Evolutionary conservation across 1,139 yeast species (phyloP).

Genomic region (Candida pseudoviswanathii): DNA sequence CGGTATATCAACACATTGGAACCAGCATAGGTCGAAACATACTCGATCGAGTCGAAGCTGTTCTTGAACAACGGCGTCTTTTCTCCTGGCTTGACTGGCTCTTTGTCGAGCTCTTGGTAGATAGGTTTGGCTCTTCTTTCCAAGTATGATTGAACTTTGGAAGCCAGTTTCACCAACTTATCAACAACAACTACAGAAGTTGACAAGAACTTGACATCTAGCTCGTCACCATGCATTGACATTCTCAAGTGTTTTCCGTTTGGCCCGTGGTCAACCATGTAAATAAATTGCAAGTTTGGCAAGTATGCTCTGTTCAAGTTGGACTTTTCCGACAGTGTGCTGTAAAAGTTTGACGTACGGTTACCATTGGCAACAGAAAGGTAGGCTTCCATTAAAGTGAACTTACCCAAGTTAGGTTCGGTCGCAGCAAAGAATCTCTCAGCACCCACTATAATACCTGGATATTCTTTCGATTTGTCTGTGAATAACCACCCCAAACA

Average conservation of each 20-base stretch:
- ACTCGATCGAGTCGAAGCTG: slow-evolving; percentile 49
- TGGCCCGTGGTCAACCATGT: slow-evolving; percentile 39
- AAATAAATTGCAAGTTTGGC: slow-evolving; percentile 66
- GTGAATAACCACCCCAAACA: slow-evolving; percentile 78
- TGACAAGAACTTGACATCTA: slow-evolving; percentile 65
- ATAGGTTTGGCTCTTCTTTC: slow-evolving; percentile 19
- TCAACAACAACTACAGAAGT: slow-evolving; percentile 53
- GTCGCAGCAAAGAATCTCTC: slow-evolving; percentile 66
- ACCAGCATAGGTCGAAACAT: slow-evolving; percentile 65
- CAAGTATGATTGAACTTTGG: slow-evolving; percentile 43
- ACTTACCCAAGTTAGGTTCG: slow-evolving; percentile 63
- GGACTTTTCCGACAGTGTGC: slow-evolving; percentile 46
- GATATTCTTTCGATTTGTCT: slow-evolving; percentile 44
- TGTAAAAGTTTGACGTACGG: slow-evolving; percentile 52
- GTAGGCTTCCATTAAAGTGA: slow-evolving; percentile 65
- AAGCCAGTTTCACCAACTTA: slow-evolving; percentile 44
- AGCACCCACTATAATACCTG: slow-evolving; percentile 79
- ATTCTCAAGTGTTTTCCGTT: slow-evolving; percentile 40
- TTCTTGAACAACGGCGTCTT: slow-evolving; percentile 24
- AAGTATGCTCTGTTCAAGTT: slow-evolving; percentile 63
- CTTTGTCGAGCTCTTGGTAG: slow-evolving; percentile 6
- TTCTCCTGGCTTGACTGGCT: slow-evolving; percentile 12
- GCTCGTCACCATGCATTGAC: slow-evolving; percentile 61
- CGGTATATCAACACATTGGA: slow-evolving; percentile 61
- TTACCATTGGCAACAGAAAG: slow-evolving; percentile 67